Evolutionary conservation across 768 basidiomycete species (phyloP).

Genomic region (Suillus bovinus): DNA sequence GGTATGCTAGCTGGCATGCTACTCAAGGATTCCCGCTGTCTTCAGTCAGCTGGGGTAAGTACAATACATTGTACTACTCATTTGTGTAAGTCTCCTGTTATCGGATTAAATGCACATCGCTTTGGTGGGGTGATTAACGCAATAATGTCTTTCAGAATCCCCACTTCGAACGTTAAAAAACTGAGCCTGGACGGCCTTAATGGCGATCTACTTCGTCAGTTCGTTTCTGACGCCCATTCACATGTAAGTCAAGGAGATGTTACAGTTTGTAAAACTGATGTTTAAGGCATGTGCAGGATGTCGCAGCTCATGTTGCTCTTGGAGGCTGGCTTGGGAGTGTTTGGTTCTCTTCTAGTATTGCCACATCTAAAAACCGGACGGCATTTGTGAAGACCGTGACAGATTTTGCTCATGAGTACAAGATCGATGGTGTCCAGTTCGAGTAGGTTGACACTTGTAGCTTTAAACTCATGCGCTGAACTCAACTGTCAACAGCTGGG

Average conservation of each 20-base stretch:
- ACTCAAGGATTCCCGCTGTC: slow-evolving; percentile 42
- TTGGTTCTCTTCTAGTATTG: slow-evolving; percentile 54
- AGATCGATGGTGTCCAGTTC: slow-evolving; percentile 59
- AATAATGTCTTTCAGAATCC: not conserved
- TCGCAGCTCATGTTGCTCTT: slow-evolving; percentile 52
- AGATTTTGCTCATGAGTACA: slow-evolving; percentile 45
- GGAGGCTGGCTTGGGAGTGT: slow-evolving; percentile 63
- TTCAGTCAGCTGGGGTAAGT: slow-evolving; percentile 48
- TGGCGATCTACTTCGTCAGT: slow-evolving; percentile 6
- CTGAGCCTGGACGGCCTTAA: slow-evolving; percentile 4
- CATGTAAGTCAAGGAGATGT: slow-evolving; percentile 1
- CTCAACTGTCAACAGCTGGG: slow-evolving; percentile 62
- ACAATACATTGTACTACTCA: slow-evolving; percentile 56
- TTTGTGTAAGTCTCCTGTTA: slow-evolving; percentile 47
- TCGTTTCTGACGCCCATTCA: slow-evolving; percentile 7
- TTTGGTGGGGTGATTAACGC: no score
- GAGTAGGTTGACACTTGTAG: slow-evolving; percentile 40
- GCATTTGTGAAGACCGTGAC: slow-evolving; percentile 53
- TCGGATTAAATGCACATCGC: not conserved
- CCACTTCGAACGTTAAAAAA: slow-evolving; percentile 5
- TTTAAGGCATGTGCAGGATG: slow-evolving; percentile 35
- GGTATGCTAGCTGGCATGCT: slow-evolving; percentile 41
- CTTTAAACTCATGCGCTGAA: slow-evolving; percentile 16
- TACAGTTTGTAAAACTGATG: not conserved
- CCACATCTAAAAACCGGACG: slow-evolving; percentile 49